phyloP scores from a whole-genome alignment of 352 stramenopile genomes.

The Phytophthora crassamura region DNA sequence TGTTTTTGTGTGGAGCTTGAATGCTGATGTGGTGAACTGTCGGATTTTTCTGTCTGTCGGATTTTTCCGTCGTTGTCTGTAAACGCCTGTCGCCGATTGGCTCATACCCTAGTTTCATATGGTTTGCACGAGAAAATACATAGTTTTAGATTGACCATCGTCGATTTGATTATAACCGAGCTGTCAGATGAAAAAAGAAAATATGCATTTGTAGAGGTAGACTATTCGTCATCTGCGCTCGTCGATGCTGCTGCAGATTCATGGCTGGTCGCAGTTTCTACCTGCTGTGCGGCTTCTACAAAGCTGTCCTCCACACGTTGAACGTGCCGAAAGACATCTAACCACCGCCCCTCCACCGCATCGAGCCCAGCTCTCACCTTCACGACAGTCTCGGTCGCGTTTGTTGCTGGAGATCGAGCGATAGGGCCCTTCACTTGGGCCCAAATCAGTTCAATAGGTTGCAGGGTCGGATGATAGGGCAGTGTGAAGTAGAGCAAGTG shows the following conservation, averaged over 20 bases:
- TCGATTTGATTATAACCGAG: not conserved
- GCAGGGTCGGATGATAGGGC: conserved; percentile 6
- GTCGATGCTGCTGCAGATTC: too few relatives aligned
- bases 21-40: too few relatives aligned
- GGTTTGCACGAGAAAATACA: not conserved
- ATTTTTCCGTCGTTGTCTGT: too few relatives aligned
- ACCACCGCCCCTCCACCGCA: not conserved
- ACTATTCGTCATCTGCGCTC: not conserved
- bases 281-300: too few relatives aligned
- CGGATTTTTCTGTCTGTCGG: too few relatives aligned
- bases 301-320: too few relatives aligned
- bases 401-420: not conserved
- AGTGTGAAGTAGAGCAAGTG: conserved; percentile 7
- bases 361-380: not conserved
- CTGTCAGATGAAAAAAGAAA: not conserved
- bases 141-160: not conserved
- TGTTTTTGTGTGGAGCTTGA: too few relatives aligned
- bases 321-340: not conserved
- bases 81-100: not conserved
- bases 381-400: not conserved
- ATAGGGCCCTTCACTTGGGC: not conserved
- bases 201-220: not conserved
- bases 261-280: not conserved
- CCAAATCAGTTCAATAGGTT: conserved; percentile 20
- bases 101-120: not conserved